These are phyloP conservation scores for Ramaria sp. DNA, from an alignment of 768 basidiomycete species.

Conservation along the genomic window DNA sequence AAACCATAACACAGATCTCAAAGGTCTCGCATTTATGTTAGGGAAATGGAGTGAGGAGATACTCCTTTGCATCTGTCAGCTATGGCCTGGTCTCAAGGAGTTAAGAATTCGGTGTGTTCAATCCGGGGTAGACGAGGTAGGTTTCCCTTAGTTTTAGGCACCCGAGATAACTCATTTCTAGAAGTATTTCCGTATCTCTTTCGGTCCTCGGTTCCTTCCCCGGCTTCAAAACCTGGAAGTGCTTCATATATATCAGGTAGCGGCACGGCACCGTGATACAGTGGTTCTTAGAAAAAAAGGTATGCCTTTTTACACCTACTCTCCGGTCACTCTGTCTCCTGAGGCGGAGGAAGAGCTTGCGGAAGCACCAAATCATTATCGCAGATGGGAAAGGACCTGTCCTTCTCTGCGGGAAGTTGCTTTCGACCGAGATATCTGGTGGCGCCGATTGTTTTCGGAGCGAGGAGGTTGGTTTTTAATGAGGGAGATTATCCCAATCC, in stretches of 20 bases:
- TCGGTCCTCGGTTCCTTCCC: constrained; percentile 6
- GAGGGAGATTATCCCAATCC: background rate
- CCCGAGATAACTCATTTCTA: background rate
- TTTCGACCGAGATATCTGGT: constrained; percentile 5
- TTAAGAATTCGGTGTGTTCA: constrained; percentile 3
- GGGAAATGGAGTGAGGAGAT: constrained; percentile 3
- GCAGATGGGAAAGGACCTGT: constrained; percentile 5
- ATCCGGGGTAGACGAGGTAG: constrained; percentile 7
- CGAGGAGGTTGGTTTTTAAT: constrained; percentile 7
- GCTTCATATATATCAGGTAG: constrained; percentile 3
- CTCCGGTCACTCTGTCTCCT: background rate
- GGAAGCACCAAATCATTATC: constrained; percentile 6
- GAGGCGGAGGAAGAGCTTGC: background rate
- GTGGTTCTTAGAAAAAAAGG: background rate
- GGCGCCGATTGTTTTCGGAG: constrained; percentile 3
- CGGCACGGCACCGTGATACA: background rate
- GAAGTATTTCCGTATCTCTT: constrained; percentile 7
- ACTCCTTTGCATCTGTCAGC: constrained; percentile 5
- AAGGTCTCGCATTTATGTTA: constrained; percentile 3
- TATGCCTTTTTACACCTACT: background rate
- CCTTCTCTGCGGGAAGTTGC: constrained; percentile 5
- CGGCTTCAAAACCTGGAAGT: constrained; percentile 2
- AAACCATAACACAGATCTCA: background rate
- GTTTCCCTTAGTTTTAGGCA: background rate
- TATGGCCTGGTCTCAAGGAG: constrained; percentile 1